These are phyloP conservation scores for Ensete glaucum DNA, from an alignment of 176 grass and related monocot species.

Conservation along the genomic window DNA sequence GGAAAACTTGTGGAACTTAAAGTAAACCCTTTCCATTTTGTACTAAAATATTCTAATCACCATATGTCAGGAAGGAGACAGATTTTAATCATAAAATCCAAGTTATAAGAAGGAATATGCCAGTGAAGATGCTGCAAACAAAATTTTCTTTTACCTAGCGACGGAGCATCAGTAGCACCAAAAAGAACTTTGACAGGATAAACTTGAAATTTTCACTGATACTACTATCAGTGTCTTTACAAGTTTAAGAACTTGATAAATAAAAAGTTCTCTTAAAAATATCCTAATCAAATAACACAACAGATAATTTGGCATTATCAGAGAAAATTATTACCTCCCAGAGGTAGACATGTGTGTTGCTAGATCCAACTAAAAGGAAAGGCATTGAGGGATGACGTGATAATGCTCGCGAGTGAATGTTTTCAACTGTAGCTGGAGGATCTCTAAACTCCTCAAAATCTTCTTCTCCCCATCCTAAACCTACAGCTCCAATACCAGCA, in stretches of 20 bases:
- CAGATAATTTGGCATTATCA: not conserved
- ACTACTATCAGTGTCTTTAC: not conserved
- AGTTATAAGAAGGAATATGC: not conserved
- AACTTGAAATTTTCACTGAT: not conserved
- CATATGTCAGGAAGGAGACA: not conserved
- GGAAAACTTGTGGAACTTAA: not conserved
- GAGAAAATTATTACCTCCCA: constrained; percentile 25
- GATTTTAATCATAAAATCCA: not conserved
- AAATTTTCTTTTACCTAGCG: not conserved
- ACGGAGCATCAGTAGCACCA: not conserved
- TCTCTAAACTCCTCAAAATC: constrained; percentile 35
- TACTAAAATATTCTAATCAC: not conserved
- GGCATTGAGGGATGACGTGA: constrained; percentile 32
- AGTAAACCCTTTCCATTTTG: not conserved
- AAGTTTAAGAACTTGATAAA: not conserved
- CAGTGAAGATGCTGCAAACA: not conserved
- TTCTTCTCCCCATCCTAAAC: constrained; percentile 36
- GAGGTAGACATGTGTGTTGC: constrained; percentile 41
- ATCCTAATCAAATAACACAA: not conserved
- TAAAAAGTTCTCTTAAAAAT: not conserved
- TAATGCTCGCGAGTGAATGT: constrained; percentile 30
- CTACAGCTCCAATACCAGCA: constrained; percentile 46
- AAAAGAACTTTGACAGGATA: not conserved
- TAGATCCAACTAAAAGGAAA: constrained; percentile 44
- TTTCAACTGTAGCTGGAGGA: constrained; percentile 34